Conservation (phyloP, 2,329 filamentous ascomycete species). For the Talaromyces sp. region DNA sequence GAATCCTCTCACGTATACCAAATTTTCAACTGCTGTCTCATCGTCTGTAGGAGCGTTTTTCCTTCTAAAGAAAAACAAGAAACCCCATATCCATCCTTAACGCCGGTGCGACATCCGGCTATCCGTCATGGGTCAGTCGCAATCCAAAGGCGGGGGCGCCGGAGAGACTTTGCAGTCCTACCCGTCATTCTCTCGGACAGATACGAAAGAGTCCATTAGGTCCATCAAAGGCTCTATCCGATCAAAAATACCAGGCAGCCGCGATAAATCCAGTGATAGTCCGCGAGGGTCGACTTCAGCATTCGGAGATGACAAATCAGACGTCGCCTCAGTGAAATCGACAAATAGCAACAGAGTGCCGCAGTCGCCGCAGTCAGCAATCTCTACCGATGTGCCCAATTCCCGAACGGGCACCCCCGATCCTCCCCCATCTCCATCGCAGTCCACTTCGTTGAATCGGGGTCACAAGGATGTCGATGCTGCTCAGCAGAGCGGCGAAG, state of each 20-base stretch:
- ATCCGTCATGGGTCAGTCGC: constrained; percentile 45
- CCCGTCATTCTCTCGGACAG: constrained; percentile 84
- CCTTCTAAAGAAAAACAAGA: not conserved
- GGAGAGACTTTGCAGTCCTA: constrained; percentile 70
- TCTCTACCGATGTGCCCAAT: constrained; percentile 42
- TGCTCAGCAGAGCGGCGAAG: constrained; percentile 80
- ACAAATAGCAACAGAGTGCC: constrained; percentile 47
- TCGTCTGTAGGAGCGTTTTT: not conserved
- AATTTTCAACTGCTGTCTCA: not conserved
- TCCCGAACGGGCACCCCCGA: constrained; percentile 45
- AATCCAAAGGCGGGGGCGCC: constrained; percentile 46
- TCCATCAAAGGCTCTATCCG: constrained; percentile 75
- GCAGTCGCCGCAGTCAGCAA: constrained; percentile 19
- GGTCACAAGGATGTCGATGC: constrained; percentile 73
- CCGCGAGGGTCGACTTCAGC: constrained; percentile 67
- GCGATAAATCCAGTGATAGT: constrained; percentile 57
- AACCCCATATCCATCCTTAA: not conserved
- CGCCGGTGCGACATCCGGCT: constrained; percentile 14
- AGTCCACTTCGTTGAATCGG: constrained; percentile 65
- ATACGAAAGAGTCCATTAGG: constrained; percentile 86
- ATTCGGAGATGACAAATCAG: constrained; percentile 56
- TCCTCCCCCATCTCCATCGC: constrained; percentile 79
- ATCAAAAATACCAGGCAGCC: constrained; percentile 73
- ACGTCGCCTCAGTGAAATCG: constrained; percentile 70
- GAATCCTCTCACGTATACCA: not conserved